Conservation (phyloP, 2,329 filamentous ascomycete genomes). For the Penicillium sp. region DNA sequence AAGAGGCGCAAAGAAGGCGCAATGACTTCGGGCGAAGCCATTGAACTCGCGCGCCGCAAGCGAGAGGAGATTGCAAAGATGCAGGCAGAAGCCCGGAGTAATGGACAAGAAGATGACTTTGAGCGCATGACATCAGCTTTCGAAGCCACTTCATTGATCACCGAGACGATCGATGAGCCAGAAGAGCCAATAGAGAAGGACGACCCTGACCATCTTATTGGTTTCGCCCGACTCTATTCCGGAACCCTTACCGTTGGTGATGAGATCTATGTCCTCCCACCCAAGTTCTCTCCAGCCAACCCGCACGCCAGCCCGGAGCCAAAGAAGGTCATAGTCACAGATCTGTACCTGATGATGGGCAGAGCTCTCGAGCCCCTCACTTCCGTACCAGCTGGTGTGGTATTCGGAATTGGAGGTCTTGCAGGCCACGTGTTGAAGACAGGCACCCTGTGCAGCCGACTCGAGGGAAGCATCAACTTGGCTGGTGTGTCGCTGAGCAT, state of each 20-base stretch:
- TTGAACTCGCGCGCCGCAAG: conserved; percentile 83
- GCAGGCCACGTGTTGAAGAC: conserved; percentile 95
- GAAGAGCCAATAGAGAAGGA: conserved; percentile 56
- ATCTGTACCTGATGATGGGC: conserved; percentile 94
- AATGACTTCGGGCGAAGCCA: conserved; percentile 83
- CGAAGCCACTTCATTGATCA: conserved; percentile 55
- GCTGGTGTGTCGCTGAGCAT: conserved; percentile 78
- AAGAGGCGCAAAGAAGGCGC: conserved; percentile 65
- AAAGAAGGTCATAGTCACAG: conserved; percentile 77
- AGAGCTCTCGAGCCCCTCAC: conserved; percentile 77
- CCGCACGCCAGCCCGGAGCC: conserved; percentile 71
- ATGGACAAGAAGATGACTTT: conserved; percentile 47
- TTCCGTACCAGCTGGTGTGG: conserved; percentile 85
- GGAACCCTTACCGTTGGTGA: conserved; percentile 87
- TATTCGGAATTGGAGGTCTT: conserved; percentile 91
- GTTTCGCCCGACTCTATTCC: conserved; percentile 91
- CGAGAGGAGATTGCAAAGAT: conserved; percentile 81
- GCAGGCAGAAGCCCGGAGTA: conserved; percentile 57
- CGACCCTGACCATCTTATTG: conserved; percentile 85
- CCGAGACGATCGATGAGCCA: conserved; percentile 50
- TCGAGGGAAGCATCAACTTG: conserved; percentile 84
- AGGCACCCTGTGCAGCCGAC: conserved; percentile 83
- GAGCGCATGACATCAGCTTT: conserved; percentile 61
- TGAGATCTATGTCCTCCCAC: conserved; percentile 82
- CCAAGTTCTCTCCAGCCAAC: conserved; percentile 84